Base-by-base conservation (phyloP, 2,329 filamentous ascomycete genomes). In the Beauveria scarabaeidicola region DNA sequence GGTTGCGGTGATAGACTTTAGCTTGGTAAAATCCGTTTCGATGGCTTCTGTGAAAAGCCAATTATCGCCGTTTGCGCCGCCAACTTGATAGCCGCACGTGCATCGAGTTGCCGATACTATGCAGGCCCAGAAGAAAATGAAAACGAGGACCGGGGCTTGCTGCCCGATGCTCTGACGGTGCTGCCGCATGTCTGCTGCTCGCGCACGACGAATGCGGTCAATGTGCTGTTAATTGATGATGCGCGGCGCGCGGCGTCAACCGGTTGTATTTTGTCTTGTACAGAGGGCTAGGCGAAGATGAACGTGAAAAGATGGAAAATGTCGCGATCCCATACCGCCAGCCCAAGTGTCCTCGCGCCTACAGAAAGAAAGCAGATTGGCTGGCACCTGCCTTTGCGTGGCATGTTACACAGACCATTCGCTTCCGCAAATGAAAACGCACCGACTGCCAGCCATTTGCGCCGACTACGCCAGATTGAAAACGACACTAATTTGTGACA, bases 31-130 rank as follows among this genome's bases (percentile, higher is more conserved):
- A 72, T 92, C 85, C 21, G 86, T 86, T 68, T 91, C 88, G 55
- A 90, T 72, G 11, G 85, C 68, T 61, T 91, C 84, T 2, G 86
- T 90, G 69, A 89, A 91, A 56, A 88, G 68, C 44, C 77, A 72
- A 51, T 66, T 61, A 4, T 68, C 64, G 29, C 73, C 72, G 50
- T 72, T 67, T n/a, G 75, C 77, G 43, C 77, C 72, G 62, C 75
- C 76, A 48, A 86, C 72, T 3, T 80, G 80, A 70, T 90, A 92
- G 55, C 89, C 89, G 68, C 89, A 93, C 66, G 88, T 82, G 73
- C 89, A 92, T 62, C 27, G 23, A 13, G 52, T 23, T 38, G 52
- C 57, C 40, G 48, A 52, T 21, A 11, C 48, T 6, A 19, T 15
- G 7, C 29, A 52, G 19, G 27, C 21, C 19, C 29, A 52, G 17